A percentile compares a stretch with the other conserved stretches of the same genome.
phyloP scores from a whole-genome alignment of 305 asterid genomes.

The Fraxinus platypoda region DNA sequence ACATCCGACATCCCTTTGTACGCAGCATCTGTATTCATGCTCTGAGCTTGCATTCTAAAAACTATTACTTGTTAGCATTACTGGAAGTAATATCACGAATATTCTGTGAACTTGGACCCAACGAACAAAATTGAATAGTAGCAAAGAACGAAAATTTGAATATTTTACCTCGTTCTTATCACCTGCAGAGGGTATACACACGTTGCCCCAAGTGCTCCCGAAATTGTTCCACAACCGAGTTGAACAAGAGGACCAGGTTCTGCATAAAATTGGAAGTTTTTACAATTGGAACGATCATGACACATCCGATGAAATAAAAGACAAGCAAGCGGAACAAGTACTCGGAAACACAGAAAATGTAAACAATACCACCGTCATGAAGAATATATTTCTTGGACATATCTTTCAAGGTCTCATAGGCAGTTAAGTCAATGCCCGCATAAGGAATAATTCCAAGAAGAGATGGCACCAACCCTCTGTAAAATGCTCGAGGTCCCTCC shows the following conservation, averaged over 20 bases:
- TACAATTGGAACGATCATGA: conserved; percentile 20
- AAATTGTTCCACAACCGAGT: conserved; percentile 84
- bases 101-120: neutral
- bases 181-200: conserved; percentile 97
- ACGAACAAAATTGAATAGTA: neutral
- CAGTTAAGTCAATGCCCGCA: conserved; percentile 93
- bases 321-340: neutral
- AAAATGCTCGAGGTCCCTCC: conserved; percentile 95
- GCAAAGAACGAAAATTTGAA: neutral
- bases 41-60: conserved; percentile 94
- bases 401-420: conserved; percentile 85
- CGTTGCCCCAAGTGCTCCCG: conserved; percentile 93
- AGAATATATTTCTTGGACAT: conserved; percentile 70
- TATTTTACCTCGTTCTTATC: conserved; percentile 77
- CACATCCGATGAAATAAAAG: conserved; percentile 13
- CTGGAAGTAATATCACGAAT: neutral
- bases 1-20: conserved; percentile 73
- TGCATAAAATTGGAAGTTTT: conserved; percentile 35
- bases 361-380: conserved; percentile 68
- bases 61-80: conserved; percentile 15
- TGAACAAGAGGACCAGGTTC: conserved; percentile 92
- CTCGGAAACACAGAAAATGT: conserved; percentile 11
- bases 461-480: conserved; percentile 86
- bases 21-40: conserved; percentile 29
- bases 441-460: conserved; percentile 95